Conservation (phyloP, 225 moss, liverwort and hornwort genomes). For the Asterella californica region DNA sequence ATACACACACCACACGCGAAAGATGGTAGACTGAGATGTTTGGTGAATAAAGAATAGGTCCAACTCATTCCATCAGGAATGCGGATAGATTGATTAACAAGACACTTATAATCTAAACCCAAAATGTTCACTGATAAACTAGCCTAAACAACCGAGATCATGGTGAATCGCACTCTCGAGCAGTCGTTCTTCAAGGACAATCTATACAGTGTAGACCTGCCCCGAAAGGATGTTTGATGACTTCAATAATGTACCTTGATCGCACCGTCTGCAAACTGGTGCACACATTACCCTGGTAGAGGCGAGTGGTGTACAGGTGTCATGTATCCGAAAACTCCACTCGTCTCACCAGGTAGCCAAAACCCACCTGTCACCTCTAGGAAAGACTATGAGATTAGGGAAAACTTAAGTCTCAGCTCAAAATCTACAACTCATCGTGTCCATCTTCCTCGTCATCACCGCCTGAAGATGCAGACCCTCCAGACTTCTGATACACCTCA, state of each 20-base stretch:
- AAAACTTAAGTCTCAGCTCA: neutral
- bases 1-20: neutral
- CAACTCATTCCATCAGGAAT: neutral
- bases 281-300: neutral
- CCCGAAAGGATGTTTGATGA: neutral
- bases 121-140: constrained; percentile 2
- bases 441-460: constrained; percentile 41
- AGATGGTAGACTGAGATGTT: neutral
- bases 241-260: constrained; percentile 22
- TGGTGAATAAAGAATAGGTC: neutral
- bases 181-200: neutral
- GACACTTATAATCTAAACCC: neutral
- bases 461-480: constrained; percentile 14
- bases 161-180: neutral
- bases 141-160: neutral
- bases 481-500: constrained; percentile 50
- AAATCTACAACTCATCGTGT: constrained; percentile 52
- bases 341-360: constrained; percentile 20
- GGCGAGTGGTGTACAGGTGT: constrained; percentile 36
- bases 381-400: neutral
- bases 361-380: constrained; percentile 2
- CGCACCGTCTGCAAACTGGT: constrained; percentile 14
- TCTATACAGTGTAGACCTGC: neutral
- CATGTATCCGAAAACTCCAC: constrained; percentile 48
- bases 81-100: neutral